phyloP scores from a whole-genome alignment of 192 early-diverging fungal species.

The Coemansia sp. region DNA sequence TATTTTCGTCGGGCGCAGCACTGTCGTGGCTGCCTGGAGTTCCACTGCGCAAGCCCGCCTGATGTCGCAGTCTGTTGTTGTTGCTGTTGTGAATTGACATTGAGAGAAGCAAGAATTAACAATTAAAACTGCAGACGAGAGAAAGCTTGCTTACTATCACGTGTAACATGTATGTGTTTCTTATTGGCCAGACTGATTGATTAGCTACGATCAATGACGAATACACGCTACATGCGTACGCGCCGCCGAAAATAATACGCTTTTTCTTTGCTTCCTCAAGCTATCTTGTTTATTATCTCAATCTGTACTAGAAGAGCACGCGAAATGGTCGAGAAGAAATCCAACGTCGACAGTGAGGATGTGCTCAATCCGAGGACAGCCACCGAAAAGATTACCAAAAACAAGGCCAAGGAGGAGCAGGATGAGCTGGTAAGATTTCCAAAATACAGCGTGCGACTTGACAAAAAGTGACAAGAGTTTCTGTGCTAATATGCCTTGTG shows the following conservation, averaged over 20 bases:
- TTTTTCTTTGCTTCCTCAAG: background rate
- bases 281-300: too few species aligned
- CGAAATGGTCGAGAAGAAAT: conserved; percentile 30
- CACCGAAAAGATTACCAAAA: conserved; percentile 47
- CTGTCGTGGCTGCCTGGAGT: conserved; percentile 3
- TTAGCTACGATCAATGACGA: background rate
- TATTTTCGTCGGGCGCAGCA: background rate
- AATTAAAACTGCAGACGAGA: too few species aligned
- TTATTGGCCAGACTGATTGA: background rate
- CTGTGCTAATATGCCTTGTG: background rate
- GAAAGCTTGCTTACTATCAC: too few species aligned
- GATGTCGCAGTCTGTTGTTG: conserved; percentile 24
- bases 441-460: too few species aligned
- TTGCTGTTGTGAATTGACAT: background rate
- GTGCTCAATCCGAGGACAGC: conserved; percentile 50
- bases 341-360: conserved; percentile 18
- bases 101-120: background rate
- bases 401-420: conserved; percentile 52
- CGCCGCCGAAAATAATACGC: too few species aligned
- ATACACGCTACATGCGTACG: too few species aligned
- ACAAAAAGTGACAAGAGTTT: background rate
- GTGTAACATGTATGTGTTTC: background rate
- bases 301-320: conserved; percentile 3
- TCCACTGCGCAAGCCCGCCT: background rate
- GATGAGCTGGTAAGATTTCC: conserved; percentile 51